These are phyloP conservation scores for Macrophomina tecta DNA, from an alignment of 2,329 filamentous ascomycete genomes.

Conservation along the genomic window DNA sequence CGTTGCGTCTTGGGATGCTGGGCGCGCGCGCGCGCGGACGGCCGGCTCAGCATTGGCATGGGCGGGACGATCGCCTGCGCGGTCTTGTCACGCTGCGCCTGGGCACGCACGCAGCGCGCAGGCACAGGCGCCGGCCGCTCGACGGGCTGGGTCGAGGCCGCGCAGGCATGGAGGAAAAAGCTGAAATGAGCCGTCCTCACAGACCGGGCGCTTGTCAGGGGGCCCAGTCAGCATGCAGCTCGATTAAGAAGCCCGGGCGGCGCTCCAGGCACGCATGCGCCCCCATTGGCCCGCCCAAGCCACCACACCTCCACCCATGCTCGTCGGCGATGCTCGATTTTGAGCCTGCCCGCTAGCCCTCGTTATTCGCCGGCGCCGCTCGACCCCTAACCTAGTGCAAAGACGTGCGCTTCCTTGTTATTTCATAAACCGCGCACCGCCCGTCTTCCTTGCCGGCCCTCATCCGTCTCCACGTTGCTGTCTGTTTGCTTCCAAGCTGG, in stretches of 20 bases:
- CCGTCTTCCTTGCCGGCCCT: constrained; percentile 34
- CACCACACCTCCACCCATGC: constrained; percentile 26
- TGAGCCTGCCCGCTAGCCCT: constrained; percentile 34
- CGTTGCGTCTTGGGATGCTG: constrained; percentile 17
- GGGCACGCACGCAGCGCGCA: constrained; percentile 8
- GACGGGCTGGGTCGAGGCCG: constrained; percentile 18
- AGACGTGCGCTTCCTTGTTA: constrained; percentile 28
- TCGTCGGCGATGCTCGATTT: constrained; percentile 31
- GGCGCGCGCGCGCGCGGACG: neutral
- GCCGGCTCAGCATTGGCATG: neutral
- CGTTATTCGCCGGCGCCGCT: constrained; percentile 42
- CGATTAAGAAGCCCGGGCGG: constrained; percentile 25
- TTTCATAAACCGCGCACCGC: constrained; percentile 46
- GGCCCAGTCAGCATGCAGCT: constrained; percentile 27
- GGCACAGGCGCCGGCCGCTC: neutral
- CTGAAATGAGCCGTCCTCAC: constrained; percentile 27
- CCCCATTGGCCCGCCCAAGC: constrained; percentile 27
- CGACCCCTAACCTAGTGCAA: constrained; percentile 30
- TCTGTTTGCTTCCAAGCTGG: constrained; percentile 42
- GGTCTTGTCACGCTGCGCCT: neutral
- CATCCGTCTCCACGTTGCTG: constrained; percentile 29
- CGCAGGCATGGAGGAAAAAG: constrained; percentile 21
- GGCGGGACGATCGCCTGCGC: constrained; percentile 21
- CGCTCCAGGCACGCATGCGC: constrained; percentile 29
- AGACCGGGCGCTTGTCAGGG: constrained; percentile 28